phyloP scores from a whole-genome alignment of 768 basidiomycete species.

The Russula sp. region DNA sequence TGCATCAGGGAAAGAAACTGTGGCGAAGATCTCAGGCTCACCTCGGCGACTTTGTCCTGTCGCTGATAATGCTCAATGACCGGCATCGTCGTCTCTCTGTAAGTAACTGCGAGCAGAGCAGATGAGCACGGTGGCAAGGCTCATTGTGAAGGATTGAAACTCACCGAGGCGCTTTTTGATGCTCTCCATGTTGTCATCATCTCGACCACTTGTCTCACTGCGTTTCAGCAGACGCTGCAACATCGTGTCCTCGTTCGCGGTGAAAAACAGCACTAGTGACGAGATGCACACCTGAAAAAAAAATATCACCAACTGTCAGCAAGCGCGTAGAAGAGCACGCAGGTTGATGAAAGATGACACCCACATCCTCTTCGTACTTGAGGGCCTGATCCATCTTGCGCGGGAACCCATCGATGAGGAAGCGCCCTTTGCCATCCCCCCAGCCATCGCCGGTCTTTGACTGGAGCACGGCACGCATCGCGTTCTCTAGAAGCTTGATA shows the following conservation, averaged over 20 bases:
- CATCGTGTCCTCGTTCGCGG: constrained; percentile 86
- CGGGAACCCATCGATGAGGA: constrained; percentile 96
- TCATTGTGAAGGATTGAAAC: constrained; percentile 27
- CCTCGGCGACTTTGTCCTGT: constrained; percentile 71
- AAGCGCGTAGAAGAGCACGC: background rate
- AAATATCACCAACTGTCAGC: background rate
- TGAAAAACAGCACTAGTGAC: constrained; percentile 76
- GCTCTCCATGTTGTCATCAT: constrained; percentile 92
- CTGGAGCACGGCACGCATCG: constrained; percentile 63
- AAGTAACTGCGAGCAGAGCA: constrained; percentile 50
- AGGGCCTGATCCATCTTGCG: constrained; percentile 97
- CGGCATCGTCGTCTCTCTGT: constrained; percentile 84
- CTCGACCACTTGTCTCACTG: constrained; percentile 89
- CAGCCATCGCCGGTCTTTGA: constrained; percentile 50
- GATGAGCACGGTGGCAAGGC: background rate
- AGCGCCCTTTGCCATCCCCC: constrained; percentile 69
- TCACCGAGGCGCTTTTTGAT: constrained; percentile 95
- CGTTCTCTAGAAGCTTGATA: constrained; percentile 89
- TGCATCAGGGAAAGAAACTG: background rate
- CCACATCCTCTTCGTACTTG: constrained; percentile 81
- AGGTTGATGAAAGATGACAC: constrained; percentile 23
- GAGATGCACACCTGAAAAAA: constrained; percentile 67
- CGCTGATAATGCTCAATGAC: constrained; percentile 79
- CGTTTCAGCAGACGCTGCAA: constrained; percentile 79
- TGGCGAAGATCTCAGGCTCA: constrained; percentile 32